phyloP scores from a whole-genome alignment of 306 rosid genomes.

The Mimosa pudica region DNA sequence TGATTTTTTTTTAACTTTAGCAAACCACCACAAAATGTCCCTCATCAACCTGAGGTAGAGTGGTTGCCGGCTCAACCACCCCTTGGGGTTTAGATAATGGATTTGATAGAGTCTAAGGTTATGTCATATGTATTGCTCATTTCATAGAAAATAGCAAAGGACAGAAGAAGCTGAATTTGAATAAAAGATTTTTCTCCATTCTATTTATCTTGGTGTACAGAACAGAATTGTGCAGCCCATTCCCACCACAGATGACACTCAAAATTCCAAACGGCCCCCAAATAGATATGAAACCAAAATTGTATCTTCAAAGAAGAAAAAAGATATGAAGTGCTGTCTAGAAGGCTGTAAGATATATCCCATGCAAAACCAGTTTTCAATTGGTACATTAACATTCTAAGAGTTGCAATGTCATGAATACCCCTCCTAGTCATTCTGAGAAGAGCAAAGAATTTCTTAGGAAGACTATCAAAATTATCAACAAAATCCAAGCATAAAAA shows the following conservation, averaged over 20 bases:
- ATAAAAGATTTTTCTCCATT: background rate
- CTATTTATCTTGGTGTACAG: background rate
- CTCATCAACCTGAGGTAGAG: background rate
- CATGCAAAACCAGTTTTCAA: conserved; percentile 9
- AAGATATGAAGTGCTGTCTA: background rate
- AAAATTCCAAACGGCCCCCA: background rate
- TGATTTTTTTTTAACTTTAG: background rate
- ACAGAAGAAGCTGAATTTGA: background rate
- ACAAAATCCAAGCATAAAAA: background rate
- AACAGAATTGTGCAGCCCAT: background rate
- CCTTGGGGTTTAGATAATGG: background rate
- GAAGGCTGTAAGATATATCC: conserved; percentile 11
- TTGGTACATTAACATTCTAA: background rate
- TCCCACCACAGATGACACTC: background rate
- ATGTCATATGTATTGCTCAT: background rate
- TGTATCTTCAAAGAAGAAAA: too few species aligned
- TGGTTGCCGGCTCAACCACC: background rate
- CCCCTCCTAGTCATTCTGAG: background rate
- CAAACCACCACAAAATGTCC: background rate
- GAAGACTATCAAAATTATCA: background rate
- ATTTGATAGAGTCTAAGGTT: conserved; percentile 8
- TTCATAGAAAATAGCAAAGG: conserved; percentile 12
- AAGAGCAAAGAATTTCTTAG: background rate
- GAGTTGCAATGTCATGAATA: background rate
- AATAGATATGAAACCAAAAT: background rate